phyloP scores from a whole-genome alignment of 2,329 filamentous ascomycete species.

The Claviceps cyperi region DNA sequence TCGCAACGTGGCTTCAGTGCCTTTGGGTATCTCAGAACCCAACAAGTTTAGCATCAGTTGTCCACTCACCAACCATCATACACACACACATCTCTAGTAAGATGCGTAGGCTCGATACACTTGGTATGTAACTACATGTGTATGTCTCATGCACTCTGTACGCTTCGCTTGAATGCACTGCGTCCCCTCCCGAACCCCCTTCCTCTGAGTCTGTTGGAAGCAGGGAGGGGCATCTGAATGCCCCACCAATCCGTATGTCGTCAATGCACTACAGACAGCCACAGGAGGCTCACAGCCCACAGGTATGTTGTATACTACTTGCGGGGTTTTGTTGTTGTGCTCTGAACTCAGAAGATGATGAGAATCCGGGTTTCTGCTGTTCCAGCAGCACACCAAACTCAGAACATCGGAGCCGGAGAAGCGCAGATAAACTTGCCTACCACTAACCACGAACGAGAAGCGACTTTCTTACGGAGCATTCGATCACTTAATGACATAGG shows the following conservation, averaged over 20 bases:
- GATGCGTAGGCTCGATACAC: too few relatives aligned
- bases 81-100: not conserved
- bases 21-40: not conserved
- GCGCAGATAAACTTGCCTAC: too few relatives aligned
- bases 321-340: not conserved
- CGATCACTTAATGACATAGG: too few relatives aligned
- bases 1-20: not conserved
- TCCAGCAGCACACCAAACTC: too few relatives aligned
- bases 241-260: not conserved
- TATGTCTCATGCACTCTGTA: not conserved
- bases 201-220: not conserved
- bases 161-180: not conserved
- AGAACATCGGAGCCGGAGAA: too few relatives aligned
- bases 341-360: not conserved
- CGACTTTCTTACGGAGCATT: too few relatives aligned
- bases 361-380: too few relatives aligned
- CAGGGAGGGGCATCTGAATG: not conserved
- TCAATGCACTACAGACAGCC: not conserved
- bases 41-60: not conserved
- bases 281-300: too few relatives aligned
- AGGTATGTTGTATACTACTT: too few relatives aligned
- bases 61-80: not conserved
- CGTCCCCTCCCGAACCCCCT: not conserved
- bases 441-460: too few relatives aligned
- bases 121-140: too few relatives aligned